phyloP scores from a whole-genome alignment of 352 stramenopile genomes.

The Peronosclerospora sorghi region DNA sequence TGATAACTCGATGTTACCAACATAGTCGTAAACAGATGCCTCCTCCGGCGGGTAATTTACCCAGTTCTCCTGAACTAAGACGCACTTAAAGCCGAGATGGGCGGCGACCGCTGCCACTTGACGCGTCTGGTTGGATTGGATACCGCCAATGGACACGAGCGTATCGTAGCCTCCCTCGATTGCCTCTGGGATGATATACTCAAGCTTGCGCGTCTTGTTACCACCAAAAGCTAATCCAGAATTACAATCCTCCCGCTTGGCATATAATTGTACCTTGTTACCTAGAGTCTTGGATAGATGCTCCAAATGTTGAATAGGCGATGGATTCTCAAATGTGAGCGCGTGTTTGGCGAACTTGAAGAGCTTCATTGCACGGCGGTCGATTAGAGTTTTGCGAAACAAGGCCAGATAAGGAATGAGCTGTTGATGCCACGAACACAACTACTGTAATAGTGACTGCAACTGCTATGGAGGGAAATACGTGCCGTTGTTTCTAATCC shows the following conservation, averaged over 20 bases:
- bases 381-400: background rate
- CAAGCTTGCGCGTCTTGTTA: slow-evolving; percentile 29
- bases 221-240: slow-evolving; percentile 23
- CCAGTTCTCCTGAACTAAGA: slow-evolving; percentile 28
- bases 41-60: slow-evolving; percentile 25
- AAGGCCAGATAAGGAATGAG: slow-evolving; percentile 15
- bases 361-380: slow-evolving; percentile 15
- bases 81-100: slow-evolving; percentile 26
- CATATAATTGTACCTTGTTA: slow-evolving; percentile 28
- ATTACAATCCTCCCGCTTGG: slow-evolving; percentile 28
- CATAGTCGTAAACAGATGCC: slow-evolving; percentile 19
- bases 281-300: slow-evolving; percentile 21
- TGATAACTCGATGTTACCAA: slow-evolving; percentile 26
- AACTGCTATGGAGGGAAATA: too few species aligned
- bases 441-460: background rate
- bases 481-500: background rate
- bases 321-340: slow-evolving; percentile 22
- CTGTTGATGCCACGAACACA: background rate
- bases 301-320: slow-evolving; percentile 26
- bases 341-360: slow-evolving; percentile 27
- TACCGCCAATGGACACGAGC: slow-evolving; percentile 25
- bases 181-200: slow-evolving; percentile 28
- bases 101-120: slow-evolving; percentile 23
- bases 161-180: slow-evolving; percentile 27
- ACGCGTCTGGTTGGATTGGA: slow-evolving; percentile 28